A percentile compares a stretch with the other conserved stretches of the same genome.
Evolutionary conservation across 352 stramenopile species (phyloP).

Genomic region (Hyaloperonospora arabidopsidis): DNA sequence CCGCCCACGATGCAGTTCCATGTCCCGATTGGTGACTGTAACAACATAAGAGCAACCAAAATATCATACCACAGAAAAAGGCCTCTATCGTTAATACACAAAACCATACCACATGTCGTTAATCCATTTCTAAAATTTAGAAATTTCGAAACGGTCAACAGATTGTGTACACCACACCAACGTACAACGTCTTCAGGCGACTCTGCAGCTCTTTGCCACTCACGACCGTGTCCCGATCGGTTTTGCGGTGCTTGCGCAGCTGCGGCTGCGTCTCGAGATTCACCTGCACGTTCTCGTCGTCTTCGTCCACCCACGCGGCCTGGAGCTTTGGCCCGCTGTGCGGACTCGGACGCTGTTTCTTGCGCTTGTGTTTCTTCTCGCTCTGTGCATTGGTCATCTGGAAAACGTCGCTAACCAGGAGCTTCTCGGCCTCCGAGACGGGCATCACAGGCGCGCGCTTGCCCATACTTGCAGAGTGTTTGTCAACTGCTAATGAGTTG

Average conservation of each 20-base stretch:
- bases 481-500: background rate
- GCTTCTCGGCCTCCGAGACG: conserved; percentile 39
- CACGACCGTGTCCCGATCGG: conserved; percentile 55
- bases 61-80: too few relatives aligned
- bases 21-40: conserved; percentile 51
- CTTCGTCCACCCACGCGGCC: conserved; percentile 82
- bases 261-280: conserved; percentile 60
- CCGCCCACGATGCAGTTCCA: conserved; percentile 56
- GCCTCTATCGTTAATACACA: background rate
- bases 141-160: background rate
- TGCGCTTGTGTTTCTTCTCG: conserved; percentile 21
- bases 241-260: conserved; percentile 80
- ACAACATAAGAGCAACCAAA: conserved; percentile 1
- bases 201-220: conserved; percentile 67
- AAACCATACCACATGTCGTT: background rate
- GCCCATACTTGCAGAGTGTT: conserved; percentile 29
- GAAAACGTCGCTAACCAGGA: conserved; percentile 52
- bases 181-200: conserved; percentile 78
- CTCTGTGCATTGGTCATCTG: conserved; percentile 20
- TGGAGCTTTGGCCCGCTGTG: conserved; percentile 23
- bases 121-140: background rate
- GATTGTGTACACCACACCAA: background rate
- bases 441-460: conserved; percentile 29
- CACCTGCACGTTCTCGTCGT: conserved; percentile 69
- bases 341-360: conserved; percentile 13